phyloP scores from a whole-genome alignment of 305 asterid genomes.

The Petunia hybrid region DNA sequence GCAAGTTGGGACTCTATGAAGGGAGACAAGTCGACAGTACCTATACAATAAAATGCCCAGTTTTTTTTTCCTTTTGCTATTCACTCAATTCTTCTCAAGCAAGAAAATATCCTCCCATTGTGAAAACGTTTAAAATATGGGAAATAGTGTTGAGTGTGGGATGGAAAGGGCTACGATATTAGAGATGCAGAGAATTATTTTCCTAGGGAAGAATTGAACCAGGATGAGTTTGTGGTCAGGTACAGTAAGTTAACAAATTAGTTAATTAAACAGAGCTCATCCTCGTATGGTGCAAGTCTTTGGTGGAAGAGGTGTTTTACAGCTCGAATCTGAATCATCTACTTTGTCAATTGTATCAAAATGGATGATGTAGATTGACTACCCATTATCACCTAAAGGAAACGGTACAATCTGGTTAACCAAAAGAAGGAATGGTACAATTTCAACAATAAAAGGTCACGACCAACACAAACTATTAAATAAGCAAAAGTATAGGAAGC shows the following conservation, averaged over 20 bases:
- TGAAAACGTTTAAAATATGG: background rate
- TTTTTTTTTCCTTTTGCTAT: background rate
- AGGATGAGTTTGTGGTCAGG: background rate
- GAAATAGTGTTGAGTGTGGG: background rate
- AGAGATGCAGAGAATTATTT: background rate
- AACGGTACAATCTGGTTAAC: background rate
- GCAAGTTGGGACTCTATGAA: constrained; percentile 9
- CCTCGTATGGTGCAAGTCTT: background rate
- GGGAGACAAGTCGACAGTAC: constrained; percentile 32
- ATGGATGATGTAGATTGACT: constrained; percentile 21
- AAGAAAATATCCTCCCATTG: background rate
- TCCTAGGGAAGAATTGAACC: background rate
- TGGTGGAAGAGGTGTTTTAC: constrained; percentile 4
- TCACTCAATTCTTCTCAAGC: constrained; percentile 8
- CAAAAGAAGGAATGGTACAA: background rate
- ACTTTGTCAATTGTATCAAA: background rate
- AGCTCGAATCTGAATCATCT: constrained; percentile 26
- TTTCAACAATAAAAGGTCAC: background rate
- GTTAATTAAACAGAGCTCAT: background rate
- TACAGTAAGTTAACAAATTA: background rate
- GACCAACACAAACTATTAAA: constrained; percentile 4
- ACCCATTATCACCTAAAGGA: background rate
- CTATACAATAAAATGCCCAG: constrained; percentile 24
- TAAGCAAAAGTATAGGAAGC: constrained; percentile 5
- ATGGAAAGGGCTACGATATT: background rate